Percentiles rank a stretch among this genome's conserved stretches.
Evolutionary conservation across 441 rosid species (phyloP).

Genomic region (Erodium trifolium): DNA sequence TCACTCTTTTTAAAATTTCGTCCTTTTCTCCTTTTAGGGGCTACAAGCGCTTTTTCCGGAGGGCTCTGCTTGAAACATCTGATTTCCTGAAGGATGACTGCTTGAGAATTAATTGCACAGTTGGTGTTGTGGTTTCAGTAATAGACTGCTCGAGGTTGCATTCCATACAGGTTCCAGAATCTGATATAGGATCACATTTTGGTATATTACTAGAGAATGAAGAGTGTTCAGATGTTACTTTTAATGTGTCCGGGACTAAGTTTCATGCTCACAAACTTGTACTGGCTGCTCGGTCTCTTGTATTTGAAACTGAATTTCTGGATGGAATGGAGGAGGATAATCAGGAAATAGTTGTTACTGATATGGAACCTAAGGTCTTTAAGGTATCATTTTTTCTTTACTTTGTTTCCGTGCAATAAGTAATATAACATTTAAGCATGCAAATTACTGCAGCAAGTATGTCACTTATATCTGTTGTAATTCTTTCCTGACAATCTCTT

Average conservation of each 20-base stretch:
- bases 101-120: conserved; percentile 65
- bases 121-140: conserved; percentile 82
- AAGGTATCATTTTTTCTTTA: conserved; percentile 41
- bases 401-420: neutral
- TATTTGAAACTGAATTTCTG: conserved; percentile 87
- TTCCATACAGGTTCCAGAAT: conserved; percentile 55
- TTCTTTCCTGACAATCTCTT: neutral
- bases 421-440: conserved; percentile 8
- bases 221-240: conserved; percentile 60
- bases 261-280: conserved; percentile 83
- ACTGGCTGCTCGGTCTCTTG: conserved; percentile 92
- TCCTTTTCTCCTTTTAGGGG: conserved; percentile 48
- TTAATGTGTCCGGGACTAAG: conserved; percentile 67
- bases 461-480: conserved; percentile 4
- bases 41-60: conserved; percentile 76
- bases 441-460: conserved; percentile 31
- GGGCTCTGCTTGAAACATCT: conserved; percentile 64
- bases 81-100: conserved; percentile 80
- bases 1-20: neutral
- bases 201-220: conserved; percentile 79
- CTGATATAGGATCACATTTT: conserved; percentile 67
- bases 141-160: conserved; percentile 83
- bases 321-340: conserved; percentile 92
- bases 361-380: conserved; percentile 72
- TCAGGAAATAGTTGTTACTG: conserved; percentile 56